Evolutionary conservation across 164 flowering plant species (phyloP).

Genomic region (Litsea cubeba): DNA sequence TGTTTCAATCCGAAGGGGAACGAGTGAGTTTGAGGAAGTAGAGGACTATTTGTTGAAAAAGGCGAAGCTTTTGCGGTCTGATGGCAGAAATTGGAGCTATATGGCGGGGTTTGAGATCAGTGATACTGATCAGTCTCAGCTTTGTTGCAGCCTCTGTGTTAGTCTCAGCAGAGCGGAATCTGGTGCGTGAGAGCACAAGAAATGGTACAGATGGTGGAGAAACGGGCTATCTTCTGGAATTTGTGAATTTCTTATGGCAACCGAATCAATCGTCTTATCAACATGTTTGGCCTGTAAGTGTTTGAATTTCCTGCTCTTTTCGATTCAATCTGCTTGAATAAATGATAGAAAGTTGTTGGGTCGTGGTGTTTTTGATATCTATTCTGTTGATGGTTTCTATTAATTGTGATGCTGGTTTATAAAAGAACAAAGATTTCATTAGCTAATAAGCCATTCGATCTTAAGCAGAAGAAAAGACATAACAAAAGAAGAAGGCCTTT

Average conservation of each 20-base stretch:
- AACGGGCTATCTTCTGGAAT: slow-evolving; percentile 23
- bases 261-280: slow-evolving; percentile 54
- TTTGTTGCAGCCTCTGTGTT: slow-evolving; percentile 46
- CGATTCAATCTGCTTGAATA: neutral
- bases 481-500: too few relatives aligned
- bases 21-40: too few relatives aligned
- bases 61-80: slow-evolving; percentile 3
- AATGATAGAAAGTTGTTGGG: too few relatives aligned
- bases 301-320: neutral
- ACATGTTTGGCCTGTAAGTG: slow-evolving; percentile 94
- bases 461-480: too few relatives aligned
- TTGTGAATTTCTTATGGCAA: slow-evolving; percentile 67
- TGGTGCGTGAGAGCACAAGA: slow-evolving; percentile 27
- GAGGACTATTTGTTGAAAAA: neutral
- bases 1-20: too few relatives aligned
- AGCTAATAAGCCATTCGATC: too few relatives aligned
- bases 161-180: slow-evolving; percentile 64
- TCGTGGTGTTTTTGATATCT: too few relatives aligned
- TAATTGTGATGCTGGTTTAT: too few relatives aligned
- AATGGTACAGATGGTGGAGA: slow-evolving; percentile 13
- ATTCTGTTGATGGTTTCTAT: too few relatives aligned
- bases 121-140: slow-evolving; percentile 28
- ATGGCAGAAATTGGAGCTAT: slow-evolving; percentile 46
- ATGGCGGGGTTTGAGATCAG: slow-evolving; percentile 41
- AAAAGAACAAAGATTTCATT: too few relatives aligned